Conservation (phyloP, 805 yeast species). For the Naumovozyma baii region DNA sequence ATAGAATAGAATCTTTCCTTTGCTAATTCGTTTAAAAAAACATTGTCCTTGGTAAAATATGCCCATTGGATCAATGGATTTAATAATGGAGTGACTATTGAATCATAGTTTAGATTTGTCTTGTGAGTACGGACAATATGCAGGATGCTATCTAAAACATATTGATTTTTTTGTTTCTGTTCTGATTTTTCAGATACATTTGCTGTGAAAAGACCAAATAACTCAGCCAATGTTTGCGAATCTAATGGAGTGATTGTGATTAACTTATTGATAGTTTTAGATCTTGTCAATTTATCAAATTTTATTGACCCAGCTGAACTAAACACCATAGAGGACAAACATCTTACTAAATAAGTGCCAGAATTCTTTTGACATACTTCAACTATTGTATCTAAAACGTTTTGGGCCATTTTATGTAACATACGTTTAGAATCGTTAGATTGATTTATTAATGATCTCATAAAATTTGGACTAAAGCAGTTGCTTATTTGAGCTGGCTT, state of each 20-base stretch:
- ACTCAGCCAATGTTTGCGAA: slow-evolving; percentile 18
- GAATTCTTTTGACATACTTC: slow-evolving; percentile 33
- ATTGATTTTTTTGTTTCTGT: slow-evolving; percentile 28
- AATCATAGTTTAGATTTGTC: slow-evolving; percentile 10
- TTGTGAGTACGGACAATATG: slow-evolving; percentile 43
- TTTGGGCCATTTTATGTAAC: slow-evolving; percentile 57
- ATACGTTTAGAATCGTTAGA: slow-evolving; percentile 54
- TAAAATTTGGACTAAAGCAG: slow-evolving; percentile 53
- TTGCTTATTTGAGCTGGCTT: slow-evolving; percentile 8
- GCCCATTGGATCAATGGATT: slow-evolving; percentile 25
- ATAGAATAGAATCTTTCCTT: slow-evolving; percentile 61
- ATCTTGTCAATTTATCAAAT: slow-evolving; percentile 68
- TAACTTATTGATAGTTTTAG: slow-evolving; percentile 50
- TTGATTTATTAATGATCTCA: slow-evolving; percentile 71
- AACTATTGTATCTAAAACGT: slow-evolving; percentile 38
- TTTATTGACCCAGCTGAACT: slow-evolving; percentile 43
- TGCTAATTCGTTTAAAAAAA: slow-evolving; percentile 27
- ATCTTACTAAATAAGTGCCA: slow-evolving; percentile 23
- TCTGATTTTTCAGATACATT: slow-evolving; percentile 2
- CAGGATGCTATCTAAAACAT: slow-evolving; percentile 52
- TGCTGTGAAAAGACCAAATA: slow-evolving; percentile 11
- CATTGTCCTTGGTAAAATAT: slow-evolving; percentile 22
- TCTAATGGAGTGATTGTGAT: slow-evolving; percentile 17
- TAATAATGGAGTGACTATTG: slow-evolving; percentile 27
- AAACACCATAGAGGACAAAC: slow-evolving; percentile 30